Conservation (phyloP, 1,139 yeast species). For the Saccharomyces uvarum region DNA sequence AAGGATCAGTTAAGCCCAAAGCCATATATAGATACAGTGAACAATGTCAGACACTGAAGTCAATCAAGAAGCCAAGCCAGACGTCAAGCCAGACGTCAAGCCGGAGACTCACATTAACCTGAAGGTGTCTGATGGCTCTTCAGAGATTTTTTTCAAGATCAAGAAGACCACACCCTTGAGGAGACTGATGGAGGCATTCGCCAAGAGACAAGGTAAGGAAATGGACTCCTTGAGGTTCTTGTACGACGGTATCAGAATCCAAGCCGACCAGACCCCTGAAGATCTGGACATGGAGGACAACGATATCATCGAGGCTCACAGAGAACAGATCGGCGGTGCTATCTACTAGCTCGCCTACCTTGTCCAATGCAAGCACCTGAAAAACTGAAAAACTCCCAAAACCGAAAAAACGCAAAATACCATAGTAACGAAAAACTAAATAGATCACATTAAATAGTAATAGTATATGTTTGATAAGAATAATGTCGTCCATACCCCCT, state of each 20-base stretch:
- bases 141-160: slow-evolving; percentile 93
- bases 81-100: slow-evolving; percentile 39
- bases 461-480: not conserved
- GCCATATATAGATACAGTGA: not conserved
- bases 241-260: slow-evolving; percentile 87
- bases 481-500: not conserved
- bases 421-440: not conserved
- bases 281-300: slow-evolving; percentile 88
- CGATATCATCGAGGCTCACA: slow-evolving; percentile 96
- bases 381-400: no score
- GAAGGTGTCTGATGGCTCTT: slow-evolving; percentile 86
- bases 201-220: slow-evolving; percentile 93
- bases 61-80: slow-evolving; percentile 26
- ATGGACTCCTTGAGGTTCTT: slow-evolving; percentile 76
- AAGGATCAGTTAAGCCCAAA: not conserved
- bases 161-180: slow-evolving; percentile 86
- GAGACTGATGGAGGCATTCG: slow-evolving; percentile 95
- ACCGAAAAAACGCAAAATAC: not conserved
- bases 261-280: slow-evolving; percentile 85
- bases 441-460: not conserved
- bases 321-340: slow-evolving; percentile 70
- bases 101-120: slow-evolving; percentile 76
- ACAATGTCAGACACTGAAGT: slow-evolving; percentile 27
- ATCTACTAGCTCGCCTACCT: not conserved
- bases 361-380: not conserved